Conservation (phyloP, 495 filamentous ascomycete species). For the Podospora bellae-mahoneyi region DNA sequence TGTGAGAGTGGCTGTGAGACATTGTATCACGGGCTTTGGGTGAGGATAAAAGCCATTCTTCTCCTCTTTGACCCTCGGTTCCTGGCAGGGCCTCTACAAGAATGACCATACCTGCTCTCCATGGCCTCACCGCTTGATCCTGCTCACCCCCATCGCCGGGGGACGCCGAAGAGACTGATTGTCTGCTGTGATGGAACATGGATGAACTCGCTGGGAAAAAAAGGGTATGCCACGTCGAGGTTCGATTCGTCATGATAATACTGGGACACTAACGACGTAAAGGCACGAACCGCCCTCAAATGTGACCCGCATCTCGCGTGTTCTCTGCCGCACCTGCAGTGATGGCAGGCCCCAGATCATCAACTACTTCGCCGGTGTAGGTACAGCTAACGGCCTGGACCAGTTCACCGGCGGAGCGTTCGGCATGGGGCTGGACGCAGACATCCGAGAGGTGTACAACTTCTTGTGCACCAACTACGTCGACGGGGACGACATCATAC, state of each 20-base stretch:
- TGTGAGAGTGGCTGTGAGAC: background rate
- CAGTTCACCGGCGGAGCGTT: slow-evolving; percentile 48
- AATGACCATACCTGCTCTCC: background rate
- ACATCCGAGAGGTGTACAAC: slow-evolving; percentile 62
- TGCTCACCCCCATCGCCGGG: background rate
- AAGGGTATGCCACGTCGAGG: slow-evolving; percentile 20
- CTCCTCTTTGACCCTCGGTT: background rate
- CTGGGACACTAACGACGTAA: no score
- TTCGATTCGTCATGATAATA: no score
- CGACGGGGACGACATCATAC: slow-evolving; percentile 61
- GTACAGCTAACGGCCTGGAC: slow-evolving; percentile 42
- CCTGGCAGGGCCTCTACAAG: background rate
- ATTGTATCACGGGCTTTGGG: background rate
- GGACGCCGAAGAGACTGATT: slow-evolving; percentile 31
- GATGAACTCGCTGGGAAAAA: slow-evolving; percentile 38
- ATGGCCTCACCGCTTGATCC: slow-evolving; percentile 18
- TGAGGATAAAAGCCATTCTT: background rate
- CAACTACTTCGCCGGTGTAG: slow-evolving; percentile 47
- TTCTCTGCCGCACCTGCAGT: slow-evolving; percentile 28
- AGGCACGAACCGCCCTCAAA: slow-evolving; percentile 41
- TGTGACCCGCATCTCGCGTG: slow-evolving; percentile 44
- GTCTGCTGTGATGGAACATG: slow-evolving; percentile 39
- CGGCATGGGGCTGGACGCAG: slow-evolving; percentile 41
- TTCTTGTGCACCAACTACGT: slow-evolving; percentile 63
- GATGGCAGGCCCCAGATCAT: slow-evolving; percentile 41